phyloP scores from a whole-genome alignment of 768 basidiomycete species.

The Pleurotus ostreatus region DNA sequence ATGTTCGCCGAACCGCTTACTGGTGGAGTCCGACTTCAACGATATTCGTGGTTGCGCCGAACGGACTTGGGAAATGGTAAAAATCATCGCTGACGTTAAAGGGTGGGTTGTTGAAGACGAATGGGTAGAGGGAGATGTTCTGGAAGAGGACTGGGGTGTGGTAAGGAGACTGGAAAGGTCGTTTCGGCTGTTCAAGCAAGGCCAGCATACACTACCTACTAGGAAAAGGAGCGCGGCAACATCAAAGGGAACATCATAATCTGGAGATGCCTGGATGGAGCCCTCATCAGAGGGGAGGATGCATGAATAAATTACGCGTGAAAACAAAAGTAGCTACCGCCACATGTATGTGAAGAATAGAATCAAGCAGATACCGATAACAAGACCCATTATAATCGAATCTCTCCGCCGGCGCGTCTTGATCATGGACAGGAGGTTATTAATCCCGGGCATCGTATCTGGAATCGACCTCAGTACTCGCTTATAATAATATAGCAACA shows the following conservation, averaged over 20 bases:
- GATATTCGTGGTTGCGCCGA: conserved; percentile 52
- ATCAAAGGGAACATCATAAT: too few relatives aligned
- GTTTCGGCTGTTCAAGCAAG: conserved; percentile 58
- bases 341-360: conserved; percentile 45
- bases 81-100: conserved; percentile 67
- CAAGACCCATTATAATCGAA: conserved; percentile 79
- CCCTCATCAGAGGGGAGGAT: not conserved
- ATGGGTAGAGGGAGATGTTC: conserved; percentile 37
- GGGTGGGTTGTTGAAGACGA: conserved; percentile 70
- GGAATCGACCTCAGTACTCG: not conserved
- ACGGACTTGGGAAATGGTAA: conserved; percentile 76
- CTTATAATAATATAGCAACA: not conserved
- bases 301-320: not conserved
- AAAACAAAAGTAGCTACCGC: conserved; percentile 23
- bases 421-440: conserved; percentile 88
- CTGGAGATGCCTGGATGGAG: not conserved
- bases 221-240: conserved; percentile 7
- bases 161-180: conserved; percentile 68
- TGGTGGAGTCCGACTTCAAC: conserved; percentile 86
- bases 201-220: conserved; percentile 31
- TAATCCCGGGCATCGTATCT: conserved; percentile 94
- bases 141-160: conserved; percentile 50
- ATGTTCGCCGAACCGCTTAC: conserved; percentile 62
- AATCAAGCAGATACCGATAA: conserved; percentile 85
- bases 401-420: conserved; percentile 87